Conservation (phyloP, 345 rosid species). For the Lenwebbia sp. region DNA sequence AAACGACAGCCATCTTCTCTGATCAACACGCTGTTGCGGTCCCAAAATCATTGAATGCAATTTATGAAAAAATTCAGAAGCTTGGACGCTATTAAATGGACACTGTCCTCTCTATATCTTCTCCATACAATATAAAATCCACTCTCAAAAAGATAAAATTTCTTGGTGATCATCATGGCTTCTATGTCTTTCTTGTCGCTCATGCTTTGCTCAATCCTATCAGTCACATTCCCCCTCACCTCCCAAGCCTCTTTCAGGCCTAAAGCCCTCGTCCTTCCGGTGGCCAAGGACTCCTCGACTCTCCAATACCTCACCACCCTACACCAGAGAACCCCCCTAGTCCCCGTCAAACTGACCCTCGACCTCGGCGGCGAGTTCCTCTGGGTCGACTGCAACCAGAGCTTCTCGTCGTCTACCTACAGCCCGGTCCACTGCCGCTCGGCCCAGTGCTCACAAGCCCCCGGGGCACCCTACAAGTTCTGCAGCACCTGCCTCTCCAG, state of each 20-base stretch:
- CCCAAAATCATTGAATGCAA: neutral
- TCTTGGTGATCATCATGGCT: neutral
- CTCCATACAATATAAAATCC: neutral
- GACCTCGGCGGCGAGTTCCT: conserved; percentile 31
- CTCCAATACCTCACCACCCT: conserved; percentile 21
- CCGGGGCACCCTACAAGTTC: neutral
- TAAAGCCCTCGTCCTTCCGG: conserved; percentile 24
- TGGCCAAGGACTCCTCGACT: conserved; percentile 22
- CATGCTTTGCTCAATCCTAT: neutral
- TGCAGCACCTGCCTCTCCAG: conserved; percentile 12
- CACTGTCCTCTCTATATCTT: neutral
- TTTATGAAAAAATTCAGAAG: neutral
- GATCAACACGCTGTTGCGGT: neutral
- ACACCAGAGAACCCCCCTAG: conserved; percentile 25
- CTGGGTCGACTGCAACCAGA: conserved; percentile 33
- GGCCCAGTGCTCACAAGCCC: conserved; percentile 9
- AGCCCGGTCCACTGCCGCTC: conserved; percentile 17
- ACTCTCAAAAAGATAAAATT: neutral
- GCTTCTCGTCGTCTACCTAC: conserved; percentile 32
- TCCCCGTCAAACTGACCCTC: conserved; percentile 12
- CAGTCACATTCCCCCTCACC: neutral
- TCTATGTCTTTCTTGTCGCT: neutral
- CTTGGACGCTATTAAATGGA: neutral
- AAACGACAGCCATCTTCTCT: neutral
- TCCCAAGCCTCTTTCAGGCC: conserved; percentile 19